Evolutionary conservation across 2,329 filamentous ascomycete genomes (phyloP).

Genomic region (Nigrospora sphaerica): DNA sequence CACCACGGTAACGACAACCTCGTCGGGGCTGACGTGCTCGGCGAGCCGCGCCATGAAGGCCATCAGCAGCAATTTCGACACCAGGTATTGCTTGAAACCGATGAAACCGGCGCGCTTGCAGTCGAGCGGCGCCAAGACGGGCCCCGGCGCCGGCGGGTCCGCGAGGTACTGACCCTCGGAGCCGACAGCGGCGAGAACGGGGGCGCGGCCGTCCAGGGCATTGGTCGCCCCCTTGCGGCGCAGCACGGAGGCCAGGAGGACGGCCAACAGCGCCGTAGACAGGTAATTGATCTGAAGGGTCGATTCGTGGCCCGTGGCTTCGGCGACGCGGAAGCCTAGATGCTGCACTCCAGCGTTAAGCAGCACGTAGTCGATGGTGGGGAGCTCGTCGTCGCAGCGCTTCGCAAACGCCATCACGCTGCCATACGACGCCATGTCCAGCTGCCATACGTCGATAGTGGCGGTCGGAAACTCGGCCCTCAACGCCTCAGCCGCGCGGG

Average conservation of each 20-base stretch:
- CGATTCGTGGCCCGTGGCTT: slow-evolving; percentile 7
- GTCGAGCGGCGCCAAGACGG: background rate
- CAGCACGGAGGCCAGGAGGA: slow-evolving; percentile 9
- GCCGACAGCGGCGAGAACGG: background rate
- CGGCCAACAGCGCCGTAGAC: slow-evolving; percentile 8
- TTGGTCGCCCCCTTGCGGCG: background rate
- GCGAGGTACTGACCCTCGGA: background rate
- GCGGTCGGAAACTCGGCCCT: slow-evolving; percentile 12
- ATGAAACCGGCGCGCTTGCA: background rate
- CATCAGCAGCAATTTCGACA: background rate
- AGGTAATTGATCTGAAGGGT: slow-evolving; percentile 14
- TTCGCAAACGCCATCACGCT: slow-evolving; percentile 25
- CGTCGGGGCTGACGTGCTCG: slow-evolving; percentile 6
- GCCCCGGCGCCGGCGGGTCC: background rate
- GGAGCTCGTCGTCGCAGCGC: slow-evolving; percentile 15
- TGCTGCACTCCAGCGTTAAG: slow-evolving; percentile 16
- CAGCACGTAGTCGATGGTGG: slow-evolving; percentile 10
- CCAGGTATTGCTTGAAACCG: background rate
- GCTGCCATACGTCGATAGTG: slow-evolving; percentile 20
- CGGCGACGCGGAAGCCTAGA: background rate
- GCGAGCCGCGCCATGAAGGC: background rate
- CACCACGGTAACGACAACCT: slow-evolving; percentile 14
- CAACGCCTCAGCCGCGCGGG: slow-evolving; percentile 6
- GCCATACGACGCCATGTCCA: slow-evolving; percentile 29
- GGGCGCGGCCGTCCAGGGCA: background rate